Evolutionary conservation across 208 protist genomes (phyloP).

Genomic region (Crithidia expoeki): DNA sequence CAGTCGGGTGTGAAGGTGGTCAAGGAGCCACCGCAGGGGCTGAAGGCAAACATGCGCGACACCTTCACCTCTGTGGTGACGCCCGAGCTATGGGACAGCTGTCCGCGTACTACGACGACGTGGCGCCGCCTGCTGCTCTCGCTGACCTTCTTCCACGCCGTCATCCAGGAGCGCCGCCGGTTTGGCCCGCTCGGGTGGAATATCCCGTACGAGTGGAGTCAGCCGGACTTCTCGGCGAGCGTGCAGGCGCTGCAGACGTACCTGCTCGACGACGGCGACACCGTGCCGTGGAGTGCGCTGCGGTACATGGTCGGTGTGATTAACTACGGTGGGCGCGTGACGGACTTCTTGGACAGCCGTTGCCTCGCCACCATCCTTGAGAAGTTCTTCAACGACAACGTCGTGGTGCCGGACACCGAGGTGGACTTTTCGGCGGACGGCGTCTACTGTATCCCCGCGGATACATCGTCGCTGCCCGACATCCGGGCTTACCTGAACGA

Average conservation of each 20-base stretch:
- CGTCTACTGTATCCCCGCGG: conserved; percentile 84
- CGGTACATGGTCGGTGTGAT: conserved; percentile 94
- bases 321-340: conserved; percentile 96
- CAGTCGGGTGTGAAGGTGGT: conserved; percentile 97
- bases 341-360: conserved; percentile 91
- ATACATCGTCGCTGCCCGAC: conserved; percentile 63
- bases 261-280: conserved; percentile 54
- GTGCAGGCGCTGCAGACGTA: conserved; percentile 84
- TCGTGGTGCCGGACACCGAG: conserved; percentile 50
- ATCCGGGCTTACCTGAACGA: conserved; percentile 80
- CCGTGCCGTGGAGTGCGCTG: conserved; percentile 88
- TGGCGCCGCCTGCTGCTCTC: conserved; percentile 96
- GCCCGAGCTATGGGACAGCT: conserved; percentile 84
- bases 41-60: conserved; percentile 95
- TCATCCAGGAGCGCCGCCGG: conserved; percentile 94
- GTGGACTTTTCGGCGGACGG: conserved; percentile 86
- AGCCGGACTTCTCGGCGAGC: conserved; percentile 91
- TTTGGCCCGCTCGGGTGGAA: conserved; percentile 96
- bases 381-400: conserved; percentile 79
- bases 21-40: conserved; percentile 96
- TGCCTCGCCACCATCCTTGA: conserved; percentile 77
- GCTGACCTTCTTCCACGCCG: conserved; percentile 95
- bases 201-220: conserved; percentile 96
- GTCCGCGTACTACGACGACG: conserved; percentile 70
- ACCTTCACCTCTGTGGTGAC: conserved; percentile 77